Evolutionary conservation across 176 grass and related monocot species (phyloP), one percentile per base, ranked within the genome.

Genomic region (maize (Zea mays)): DNA sequence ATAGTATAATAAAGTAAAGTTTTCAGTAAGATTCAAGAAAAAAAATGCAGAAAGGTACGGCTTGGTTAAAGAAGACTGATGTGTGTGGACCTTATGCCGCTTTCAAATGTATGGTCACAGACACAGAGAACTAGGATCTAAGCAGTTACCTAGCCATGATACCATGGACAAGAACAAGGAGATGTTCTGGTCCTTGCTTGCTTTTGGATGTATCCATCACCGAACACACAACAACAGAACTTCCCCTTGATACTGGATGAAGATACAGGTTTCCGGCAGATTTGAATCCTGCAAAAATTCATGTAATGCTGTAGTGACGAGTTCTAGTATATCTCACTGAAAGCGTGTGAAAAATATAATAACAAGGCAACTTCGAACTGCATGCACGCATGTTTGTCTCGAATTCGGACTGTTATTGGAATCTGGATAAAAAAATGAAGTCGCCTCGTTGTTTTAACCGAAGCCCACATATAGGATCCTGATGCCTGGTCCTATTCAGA

Each of bases 151-250:
- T 93, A 48, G 91, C 86, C 74, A 91, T 73, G 84, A 97, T 97
- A 17, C 94, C 94, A 79, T 93, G 94, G 51, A 97, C 91, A 78
- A 97, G 86, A 76, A 93, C 62, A 65, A 97, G 86, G 67, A 97
- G 91, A 87, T 97, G 94, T 19, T 93, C 88, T 19, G 91, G 94
- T 70, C 52, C 83, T 68, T 67, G 76, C n/a, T 90, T 88, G 64
- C 39, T 80, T 67, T 65, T 75, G 55, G 81, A 72, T 16, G 60
- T 17, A 27, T 81, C 81, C 62, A 63, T 62, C 8, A 84, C 73
- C n/a, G 81, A 86, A 71, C 46, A 13, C 1, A 17, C 20, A 42
- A 17, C 20, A 42, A 35, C 61, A 43, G 17, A 33, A 76, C 9
- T 40, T 39, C 64, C 74, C 58, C 60, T 78, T 16, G 60, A 65